Evolutionary conservation across 164 flowering plant species (phyloP), one percentile per base, ranked within the genome.

Genomic region (Piper longum): DNA sequence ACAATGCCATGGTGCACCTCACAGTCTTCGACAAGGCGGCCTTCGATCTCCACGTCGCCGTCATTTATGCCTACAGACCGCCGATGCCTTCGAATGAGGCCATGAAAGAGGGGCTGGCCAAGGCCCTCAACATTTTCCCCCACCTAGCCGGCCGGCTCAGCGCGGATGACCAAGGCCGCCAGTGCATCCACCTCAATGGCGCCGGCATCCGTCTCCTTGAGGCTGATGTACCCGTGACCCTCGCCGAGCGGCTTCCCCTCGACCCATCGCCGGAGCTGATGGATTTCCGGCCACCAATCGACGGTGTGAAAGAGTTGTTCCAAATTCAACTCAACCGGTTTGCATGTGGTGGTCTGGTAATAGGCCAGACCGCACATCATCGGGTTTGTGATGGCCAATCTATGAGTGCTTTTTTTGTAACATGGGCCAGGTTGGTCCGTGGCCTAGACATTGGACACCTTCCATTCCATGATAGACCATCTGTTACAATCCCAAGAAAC

Each of bases 341-440:
- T 54, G 16, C 63, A 8, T 67, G 70, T 55, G 70, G 70, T 11
- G 59, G 64, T 7, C 16, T 67, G 14, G 54, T 67, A 13, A 42
- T 67, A 40, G 64, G 70, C 45, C 40, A 18, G 40, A 41, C 60
- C 4, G n/a, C 54, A 4, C 44, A 61, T 45, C 70, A 67, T 36
- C 19, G 16, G 17, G 69, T 61, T 2, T 59, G 54, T 17, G 69
- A 67, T 61, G 69, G 64, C 2, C 64, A 67, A n/a, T 61, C 69
- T 3, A 56, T 61, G 64, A 67, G 69, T 59, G 12, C 7, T 5
- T 67, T 67, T 42, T 52, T 60, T 51, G 7, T 61, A 12, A 9
- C 64, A 26, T 67, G 69, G 69, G 62, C 64, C 3, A 59, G 48
- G 17, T 12, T 56, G 26, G 58, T 62, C 51, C 64, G 59, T 7